Conservation (phyloP, 805 yeast genomes). For the Priceomyces melissophilus region DNA sequence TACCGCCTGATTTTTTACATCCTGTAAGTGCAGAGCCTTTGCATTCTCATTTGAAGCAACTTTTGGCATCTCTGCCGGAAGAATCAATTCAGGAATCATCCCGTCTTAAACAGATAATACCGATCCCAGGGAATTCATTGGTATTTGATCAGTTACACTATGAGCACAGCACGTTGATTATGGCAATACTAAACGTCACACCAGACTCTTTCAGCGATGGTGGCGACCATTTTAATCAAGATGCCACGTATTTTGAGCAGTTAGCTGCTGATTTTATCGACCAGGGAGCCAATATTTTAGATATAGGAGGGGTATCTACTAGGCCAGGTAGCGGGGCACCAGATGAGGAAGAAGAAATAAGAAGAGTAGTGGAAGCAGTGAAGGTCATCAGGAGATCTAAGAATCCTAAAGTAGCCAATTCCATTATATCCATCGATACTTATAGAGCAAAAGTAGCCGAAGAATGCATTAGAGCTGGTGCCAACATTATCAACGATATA, state of each 20-base stretch:
- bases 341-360: slow-evolving; percentile 60
- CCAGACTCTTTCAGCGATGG: slow-evolving; percentile 98
- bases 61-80: slow-evolving; percentile 33
- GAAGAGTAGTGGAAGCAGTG: slow-evolving; percentile 68
- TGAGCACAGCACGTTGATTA: slow-evolving; percentile 56
- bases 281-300: slow-evolving; percentile 73
- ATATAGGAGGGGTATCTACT: slow-evolving; percentile 93
- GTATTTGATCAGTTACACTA: slow-evolving; percentile 45
- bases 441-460: slow-evolving; percentile 75
- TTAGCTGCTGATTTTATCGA: slow-evolving; percentile 48
- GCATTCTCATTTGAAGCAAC: slow-evolving; percentile 59
- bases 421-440: slow-evolving; percentile 82
- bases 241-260: slow-evolving; percentile 38
- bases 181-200: slow-evolving; percentile 88
- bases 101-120: slow-evolving; percentile 48
- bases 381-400: slow-evolving; percentile 50
- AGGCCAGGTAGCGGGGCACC: slow-evolving; percentile 77
- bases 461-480: slow-evolving; percentile 68
- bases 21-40: slow-evolving; percentile 87
- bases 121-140: slow-evolving; percentile 32
- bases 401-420: slow-evolving; percentile 32
- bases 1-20: slow-evolving; percentile 63
- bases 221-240: slow-evolving; percentile 39
- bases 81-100: slow-evolving; percentile 49
- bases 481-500: slow-evolving; percentile 89